Evolutionary conservation across 345 rosid species (phyloP), one percentile per base, ranked within the genome.

Genomic region (Chamaenerion angustifolium): DNA sequence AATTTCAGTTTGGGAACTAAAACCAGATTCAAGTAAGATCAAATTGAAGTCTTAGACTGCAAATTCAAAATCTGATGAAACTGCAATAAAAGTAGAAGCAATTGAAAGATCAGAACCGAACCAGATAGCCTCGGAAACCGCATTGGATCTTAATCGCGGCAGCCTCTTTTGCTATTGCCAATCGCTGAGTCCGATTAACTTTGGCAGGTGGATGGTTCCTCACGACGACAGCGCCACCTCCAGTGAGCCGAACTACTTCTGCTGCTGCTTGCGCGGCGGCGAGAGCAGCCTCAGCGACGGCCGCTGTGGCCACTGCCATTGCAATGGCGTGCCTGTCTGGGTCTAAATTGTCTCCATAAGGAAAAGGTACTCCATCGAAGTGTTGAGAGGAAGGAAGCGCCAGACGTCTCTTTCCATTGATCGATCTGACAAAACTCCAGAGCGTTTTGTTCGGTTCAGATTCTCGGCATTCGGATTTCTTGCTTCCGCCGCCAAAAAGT

Each of bases 191-290:
- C 8, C 54, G 35, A 16, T 61, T 53, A 15, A 31, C 46, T 60
- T 66, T 46, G 6, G 42, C 55, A 31, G 60, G 56, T 8, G 71
- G 46, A 8, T 54, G 54, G 25, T 49, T 51, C 10, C 11, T 40
- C 17, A 3, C 70, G 45, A 12, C 19, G 43, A 21, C 25, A 4
- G 5, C 71, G 11, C 65, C 67, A 10, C 61, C 69, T 14, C 78
- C 72, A 1, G 96, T 93, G 42, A 93, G 77, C 55, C 94, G 71
- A 12, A 88, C 97, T 0, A 85, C 97, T 64, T 93, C 94, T 0
- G 99, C 95, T 4, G 99, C 99, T 0, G 97, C 97, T 51, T 83
- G 86, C 8, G 95, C 96, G 4, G 99, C 95, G 0, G 88, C 85
- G 1, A 88, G 78, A 0, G 99, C 97, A 0, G 95, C 95, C 63